phyloP scores from a whole-genome alignment of 2,329 filamentous ascomycete genomes.

The Sarocladium strictum region DNA sequence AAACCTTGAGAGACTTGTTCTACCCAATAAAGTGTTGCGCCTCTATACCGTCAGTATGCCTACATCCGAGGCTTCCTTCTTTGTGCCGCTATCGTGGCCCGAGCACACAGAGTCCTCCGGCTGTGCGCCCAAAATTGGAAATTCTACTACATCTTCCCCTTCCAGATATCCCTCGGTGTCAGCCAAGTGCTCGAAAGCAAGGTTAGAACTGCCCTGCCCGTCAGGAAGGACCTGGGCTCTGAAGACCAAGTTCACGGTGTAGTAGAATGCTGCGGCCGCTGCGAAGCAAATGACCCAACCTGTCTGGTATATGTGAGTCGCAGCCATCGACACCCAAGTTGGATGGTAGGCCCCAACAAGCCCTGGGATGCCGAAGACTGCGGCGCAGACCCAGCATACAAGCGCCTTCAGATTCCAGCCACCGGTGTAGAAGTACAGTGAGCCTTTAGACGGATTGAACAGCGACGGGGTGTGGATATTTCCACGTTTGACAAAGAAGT shows the following conservation, averaged over 20 bases:
- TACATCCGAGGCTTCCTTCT: background rate
- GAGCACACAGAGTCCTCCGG: background rate
- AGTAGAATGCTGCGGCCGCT: background rate
- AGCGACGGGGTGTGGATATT: constrained; percentile 23
- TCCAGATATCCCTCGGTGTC: background rate
- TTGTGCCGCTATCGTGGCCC: background rate
- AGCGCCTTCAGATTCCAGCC: constrained; percentile 24
- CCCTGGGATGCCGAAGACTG: constrained; percentile 20
- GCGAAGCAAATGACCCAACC: no score
- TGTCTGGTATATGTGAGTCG: constrained; percentile 22
- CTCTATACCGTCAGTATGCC: background rate
- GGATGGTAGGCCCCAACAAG: constrained; percentile 22
- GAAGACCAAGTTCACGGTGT: background rate
- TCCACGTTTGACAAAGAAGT: constrained; percentile 24
- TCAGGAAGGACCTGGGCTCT: background rate
- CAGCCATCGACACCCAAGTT: constrained; percentile 17
- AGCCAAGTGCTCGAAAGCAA: background rate
- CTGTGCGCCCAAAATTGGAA: background rate
- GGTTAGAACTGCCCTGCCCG: no score
- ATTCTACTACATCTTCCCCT: background rate
- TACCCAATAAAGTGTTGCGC: no score
- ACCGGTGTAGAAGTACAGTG: constrained; percentile 25
- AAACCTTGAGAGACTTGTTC: no score
- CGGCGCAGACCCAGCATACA: constrained; percentile 19
- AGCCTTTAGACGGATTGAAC: constrained; percentile 20